A percentile compares a stretch with the other conserved stretches of the same genome.
Evolutionary conservation across 768 basidiomycete genomes (phyloP).

Genomic region (Gelatoporia subvermispora): DNA sequence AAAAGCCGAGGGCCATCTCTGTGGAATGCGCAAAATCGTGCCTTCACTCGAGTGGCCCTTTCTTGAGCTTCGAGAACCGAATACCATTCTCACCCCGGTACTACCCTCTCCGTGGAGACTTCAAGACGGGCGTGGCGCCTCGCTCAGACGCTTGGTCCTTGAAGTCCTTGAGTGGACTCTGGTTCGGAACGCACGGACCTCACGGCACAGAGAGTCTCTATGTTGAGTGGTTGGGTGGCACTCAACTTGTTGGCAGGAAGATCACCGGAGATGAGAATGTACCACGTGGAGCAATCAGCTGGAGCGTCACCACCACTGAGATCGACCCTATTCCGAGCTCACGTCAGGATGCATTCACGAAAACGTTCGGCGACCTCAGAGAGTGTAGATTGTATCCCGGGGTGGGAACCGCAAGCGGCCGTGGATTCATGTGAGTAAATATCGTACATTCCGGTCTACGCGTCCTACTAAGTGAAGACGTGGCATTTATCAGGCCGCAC

Average conservation of each 20-base stretch:
- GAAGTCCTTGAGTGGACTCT: slow-evolving; percentile 6
- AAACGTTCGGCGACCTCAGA: neutral
- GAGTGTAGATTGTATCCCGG: slow-evolving; percentile 4
- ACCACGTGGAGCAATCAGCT: slow-evolving; percentile 13
- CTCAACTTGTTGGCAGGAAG: slow-evolving; percentile 9
- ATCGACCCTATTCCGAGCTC: neutral
- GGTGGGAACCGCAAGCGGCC: slow-evolving; percentile 7
- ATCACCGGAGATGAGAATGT: slow-evolving; percentile 18
- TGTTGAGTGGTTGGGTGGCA: slow-evolving; percentile 3
- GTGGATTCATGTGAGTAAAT: slow-evolving; percentile 14
- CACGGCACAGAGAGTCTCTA: slow-evolving; percentile 15
- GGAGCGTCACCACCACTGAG: slow-evolving; percentile 1
- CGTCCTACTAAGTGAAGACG: neutral
- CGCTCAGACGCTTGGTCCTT: slow-evolving; percentile 3
- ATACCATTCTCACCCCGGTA: slow-evolving; percentile 7
- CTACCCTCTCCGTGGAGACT: slow-evolving; percentile 10
- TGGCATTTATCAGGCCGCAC: slow-evolving; percentile 1
- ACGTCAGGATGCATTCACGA: neutral
- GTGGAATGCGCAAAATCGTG: slow-evolving; percentile 5
- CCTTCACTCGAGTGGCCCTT: slow-evolving; percentile 3
- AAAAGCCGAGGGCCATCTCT: neutral
- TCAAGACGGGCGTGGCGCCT: neutral
- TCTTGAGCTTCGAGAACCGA: slow-evolving; percentile 9
- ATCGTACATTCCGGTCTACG: too few species aligned
- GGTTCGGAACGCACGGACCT: slow-evolving; percentile 13